Evolutionary conservation across 148 eudicot genomes (phyloP), one percentile per base, ranked within the genome.

Genomic region (Simmondsia chinensis): DNA sequence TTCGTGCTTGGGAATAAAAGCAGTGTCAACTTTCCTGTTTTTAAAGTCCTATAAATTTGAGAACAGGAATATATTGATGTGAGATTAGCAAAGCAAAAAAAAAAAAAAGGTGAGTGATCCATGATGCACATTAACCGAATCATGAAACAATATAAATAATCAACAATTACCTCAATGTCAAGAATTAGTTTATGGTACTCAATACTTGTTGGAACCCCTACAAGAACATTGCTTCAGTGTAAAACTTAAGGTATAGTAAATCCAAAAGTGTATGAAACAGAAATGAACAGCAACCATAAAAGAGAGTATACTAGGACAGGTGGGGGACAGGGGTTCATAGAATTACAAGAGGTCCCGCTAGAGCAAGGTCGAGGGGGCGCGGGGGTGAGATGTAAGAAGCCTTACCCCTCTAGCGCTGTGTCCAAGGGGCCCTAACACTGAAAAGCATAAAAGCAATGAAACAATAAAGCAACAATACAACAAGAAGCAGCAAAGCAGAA

Each of bases 121-220:
- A 25, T 6, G 9, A n/a, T n/a, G n/a, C n/a, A n/a, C n/a, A n/a
- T n/a, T n/a, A 30, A 34, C 14, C 35, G 28, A 22, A 12, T 7
- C 4, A 28, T 20, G 13, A 5, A 14, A 49, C 7, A 2, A 20
- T 13, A 41, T 12, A 2, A 9, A 40, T 2, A 8, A 15, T 27
- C 20, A 56, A 12, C 16, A 35, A 24, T 63, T 18, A 82, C 97
- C 94, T 91, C 97, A 23, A 91, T 42, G 9, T 82, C 97, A 47
- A 91, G 97, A 69, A 91, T 91, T 34, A 91, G 97, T 66, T 91
- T 91, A 48, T 91, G 97, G 71, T 91, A 91, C 1, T 85, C 97
- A 28, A 91, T 91, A 46, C 95, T 91, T 50, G 97, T 91, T 33
- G 95, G 97, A 64, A 91, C 86, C 33, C 97, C 97, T 91, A 68